phyloP scores from a whole-genome alignment of 176 grass and related monocot genomes.

The Carex scoparia region DNA sequence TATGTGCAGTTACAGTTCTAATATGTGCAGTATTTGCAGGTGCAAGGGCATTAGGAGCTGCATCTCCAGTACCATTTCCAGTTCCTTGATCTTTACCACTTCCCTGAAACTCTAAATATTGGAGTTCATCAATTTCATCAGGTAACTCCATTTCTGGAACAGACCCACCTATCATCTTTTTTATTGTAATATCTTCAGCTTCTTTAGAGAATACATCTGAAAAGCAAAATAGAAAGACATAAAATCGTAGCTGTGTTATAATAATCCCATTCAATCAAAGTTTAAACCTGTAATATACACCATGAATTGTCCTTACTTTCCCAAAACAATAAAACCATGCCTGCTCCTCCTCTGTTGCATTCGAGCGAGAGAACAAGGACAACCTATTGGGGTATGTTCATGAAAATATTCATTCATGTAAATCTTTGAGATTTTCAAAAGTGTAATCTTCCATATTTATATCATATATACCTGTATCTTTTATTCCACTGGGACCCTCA shows the following conservation, averaged over 20 bases:
- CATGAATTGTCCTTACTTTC: background rate
- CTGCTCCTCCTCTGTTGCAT: slow-evolving; percentile 11
- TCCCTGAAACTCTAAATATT: slow-evolving; percentile 33
- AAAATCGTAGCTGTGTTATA: background rate
- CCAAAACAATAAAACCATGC: slow-evolving; percentile 13
- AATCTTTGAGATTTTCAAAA: background rate
- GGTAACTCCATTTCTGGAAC: slow-evolving; percentile 7
- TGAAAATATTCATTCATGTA: no score
- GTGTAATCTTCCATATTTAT: background rate
- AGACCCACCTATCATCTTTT: slow-evolving; percentile 28
- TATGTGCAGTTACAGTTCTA: background rate
- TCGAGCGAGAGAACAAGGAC: background rate
- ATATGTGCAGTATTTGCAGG: background rate
- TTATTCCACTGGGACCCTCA: background rate
- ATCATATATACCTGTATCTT: background rate
- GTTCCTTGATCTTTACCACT: slow-evolving; percentile 8
- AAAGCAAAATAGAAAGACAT: slow-evolving; percentile 11
- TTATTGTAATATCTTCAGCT: slow-evolving; percentile 34
- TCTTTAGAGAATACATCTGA: slow-evolving; percentile 35
- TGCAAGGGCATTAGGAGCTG: background rate
- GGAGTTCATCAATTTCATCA: slow-evolving; percentile 44
- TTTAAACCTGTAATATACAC: slow-evolving; percentile 24
- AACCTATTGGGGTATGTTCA: no score
- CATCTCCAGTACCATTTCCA: background rate
- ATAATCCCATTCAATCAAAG: slow-evolving; percentile 26